Base-by-base conservation (phyloP, 176 grass and related monocot species). In the Chloris gayana region DNA sequence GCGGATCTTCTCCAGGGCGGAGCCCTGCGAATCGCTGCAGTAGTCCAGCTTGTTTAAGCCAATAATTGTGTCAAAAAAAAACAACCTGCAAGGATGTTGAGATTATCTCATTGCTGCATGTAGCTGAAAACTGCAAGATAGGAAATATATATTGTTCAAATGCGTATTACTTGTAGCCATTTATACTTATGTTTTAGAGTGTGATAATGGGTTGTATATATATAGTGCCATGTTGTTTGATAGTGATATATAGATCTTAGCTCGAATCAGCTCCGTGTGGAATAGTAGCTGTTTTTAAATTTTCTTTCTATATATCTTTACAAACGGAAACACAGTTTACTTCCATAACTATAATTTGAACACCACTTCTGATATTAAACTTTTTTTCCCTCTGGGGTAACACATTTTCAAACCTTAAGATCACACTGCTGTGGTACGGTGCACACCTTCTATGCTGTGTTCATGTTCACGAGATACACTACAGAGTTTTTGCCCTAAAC, bases 1-100 rank as follows among this genome's bases (percentile, higher is more conserved):
- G 88, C 80, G 1, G 90, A 95, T 82, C 96, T 99, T 77, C 88
- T 99, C 29, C 92, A 99, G 76, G 90, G 90, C 35, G 96, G 96
- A 67, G 64, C 92, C 72, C 66, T 99, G 76, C 88, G 92, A 57
- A 83, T 95, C 8, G 90, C 92, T 17, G 96, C 96, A 22, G 86
- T 95, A 29, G 88, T 99, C 77, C 96, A 99, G 72, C 78, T 99
- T 63, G 92, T 99, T 33, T 95, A 85, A 95, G 29, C 21, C 27
- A 21, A 70, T 17, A 57, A 5, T 24, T 7, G 44, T 7, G 1
- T 14, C 61, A 67, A 6, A 37, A 6, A 37, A 22, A 49, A 67
- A 53, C 17, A 51, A 67, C 45, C n/a, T 79, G 45, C 46, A 27
- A 69, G 32, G 64, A 1, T 64, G 59, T 27, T 13, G 61, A n/a